Evolutionary conservation across 352 stramenopile genomes (phyloP), one percentile per base, ranked within the genome.

Genomic region (Pythium aristosporum): DNA sequence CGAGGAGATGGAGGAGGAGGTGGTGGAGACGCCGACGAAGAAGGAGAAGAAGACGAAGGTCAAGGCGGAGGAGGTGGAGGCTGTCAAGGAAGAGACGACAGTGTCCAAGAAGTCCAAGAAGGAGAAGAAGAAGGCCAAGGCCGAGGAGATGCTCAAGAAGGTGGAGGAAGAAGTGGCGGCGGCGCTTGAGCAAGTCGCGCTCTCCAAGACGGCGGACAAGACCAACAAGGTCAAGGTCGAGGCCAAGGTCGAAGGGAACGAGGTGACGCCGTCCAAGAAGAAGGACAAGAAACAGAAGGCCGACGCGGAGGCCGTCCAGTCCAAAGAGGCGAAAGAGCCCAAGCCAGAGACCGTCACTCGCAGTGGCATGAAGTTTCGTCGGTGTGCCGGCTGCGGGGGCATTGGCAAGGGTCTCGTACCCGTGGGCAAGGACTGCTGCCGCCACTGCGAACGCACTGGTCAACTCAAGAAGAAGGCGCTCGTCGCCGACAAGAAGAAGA

Each of bases 291-390:
- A 56, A 25, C 42, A 58, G 28, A 53, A 59, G 47, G 58, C 53
- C 15, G 20, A 63, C 39, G 36, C 16, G 34, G 54, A 52, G 63
- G 21, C 32, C 3, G 34, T 57, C 32, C 5, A 5, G n/a, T 39
- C 44, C 11, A 25, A 21, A 10, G 32, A 46, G 52, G 12, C 23
- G 9, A 57, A 51, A 32, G 43, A 64, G 25, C 11, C 25, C 37
- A 54, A 69, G 36, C 66, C 73, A 41, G 57, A 71, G 32, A 63
- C 74, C 0, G 68, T 93, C 10, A 72, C 79, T 32, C 86, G 75
- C 48, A 93, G 80, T 42, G 82, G 85, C 30, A 75, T 87, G 55
- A 88, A 87, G 63, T 90, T 93, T 68, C 82, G 82, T 61, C 84
- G 86, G 20, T 95, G 86, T 47, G 63, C 46, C 8, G 67, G 62